Base-by-base conservation (phyloP, 2,329 filamentous ascomycete species). In the Gyromitra esculenta region DNA sequence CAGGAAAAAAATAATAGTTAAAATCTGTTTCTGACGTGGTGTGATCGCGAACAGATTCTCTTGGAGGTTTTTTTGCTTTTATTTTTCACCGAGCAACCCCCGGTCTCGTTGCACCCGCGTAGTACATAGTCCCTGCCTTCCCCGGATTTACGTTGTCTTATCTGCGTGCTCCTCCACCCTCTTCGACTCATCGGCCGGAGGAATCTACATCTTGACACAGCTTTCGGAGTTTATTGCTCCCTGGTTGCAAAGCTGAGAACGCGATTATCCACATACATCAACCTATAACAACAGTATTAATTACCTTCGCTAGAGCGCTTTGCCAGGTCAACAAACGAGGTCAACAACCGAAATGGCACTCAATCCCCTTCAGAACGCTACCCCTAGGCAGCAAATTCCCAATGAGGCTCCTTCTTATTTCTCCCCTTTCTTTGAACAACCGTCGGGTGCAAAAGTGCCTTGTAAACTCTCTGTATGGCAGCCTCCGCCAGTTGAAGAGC, bases 371-470 rank as follows among this genome's bases (percentile, higher is more conserved):
- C 78, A 79, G 39, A 79, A 79, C 41, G 78, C 78, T 59, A 48
- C 64, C 18, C 78, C 78, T 18, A 62, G 57, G 43, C 76, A 78
- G 54, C 76, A 77, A 72, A 79, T 79, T n/a, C 78, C 76, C 8
- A 78, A 78, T 11, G 78, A 77, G 25, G 78, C 78, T 1, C 78
- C 78, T 39, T 72, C 72, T 13, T 79, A 74, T 69, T 79, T 79
- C 37, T 72, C 68, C 15, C 76, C 78, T 5, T 79, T 79, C 64
- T 79, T 79, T 54, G 73, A 78, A 37, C 78, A 79, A 31, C 72
- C 72, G 63, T 50, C 57, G 13, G 63, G 62, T 6, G 52, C 76
- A 18, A 76, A 76, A 48, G 62, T 50, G 31, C 65, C 77, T 8
- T 56, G 37, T 45, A 75, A 39, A 1, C 35, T 79, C 50, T 71